Base-by-base conservation (phyloP, 179 eudicot species). In the Silene vulgaris region DNA sequence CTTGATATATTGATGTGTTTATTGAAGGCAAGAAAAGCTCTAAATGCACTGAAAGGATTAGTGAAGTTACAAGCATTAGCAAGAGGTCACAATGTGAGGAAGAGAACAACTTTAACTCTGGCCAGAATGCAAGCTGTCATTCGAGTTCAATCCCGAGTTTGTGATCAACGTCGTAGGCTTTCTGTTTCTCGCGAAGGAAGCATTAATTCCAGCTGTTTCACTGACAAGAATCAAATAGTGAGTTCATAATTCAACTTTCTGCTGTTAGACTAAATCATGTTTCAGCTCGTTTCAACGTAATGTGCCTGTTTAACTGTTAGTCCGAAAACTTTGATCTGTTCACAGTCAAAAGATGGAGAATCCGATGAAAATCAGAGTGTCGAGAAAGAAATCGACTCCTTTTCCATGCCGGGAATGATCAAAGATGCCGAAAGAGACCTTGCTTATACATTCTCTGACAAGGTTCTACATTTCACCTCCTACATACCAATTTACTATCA, bases 41-140 rank as follows among this genome's bases (percentile, higher is more conserved):
- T 91, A 43, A 83, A 81, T 28, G 97, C 96, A 32, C 79, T 92
- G 68, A 91, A 86, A 81, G 97, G 96, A 72, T 76, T 92, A 75
- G 96, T 92, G 63, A 86, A 88, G 84, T 86, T 92, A 80, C 97
- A 91, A 81, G 93, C 93, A 37, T 73, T 89, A 60, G 82, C 86
- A 78, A 89, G 97, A 80, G 97, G 93, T 7, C 85, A 88, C 84
- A 88, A 79, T 79, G 93, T 91, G 13, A 86, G 97, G 69, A 85
- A 83, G 85, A 79, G 90, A 71, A 87, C 97, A 11, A 80, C 87
- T 48, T 76, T 78, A 84, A 88, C 93, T 11, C 87, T 91, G 69
- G 82, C 84, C 20, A 78, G 91, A 78, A 84, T 91, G 83, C 89
- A 89, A 80, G 86, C 93, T 67, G 83, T 91, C 11, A 60, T 88